Conservation (phyloP, 1,284 basidiomycete species). For the Tausonia pullulans region DNA sequence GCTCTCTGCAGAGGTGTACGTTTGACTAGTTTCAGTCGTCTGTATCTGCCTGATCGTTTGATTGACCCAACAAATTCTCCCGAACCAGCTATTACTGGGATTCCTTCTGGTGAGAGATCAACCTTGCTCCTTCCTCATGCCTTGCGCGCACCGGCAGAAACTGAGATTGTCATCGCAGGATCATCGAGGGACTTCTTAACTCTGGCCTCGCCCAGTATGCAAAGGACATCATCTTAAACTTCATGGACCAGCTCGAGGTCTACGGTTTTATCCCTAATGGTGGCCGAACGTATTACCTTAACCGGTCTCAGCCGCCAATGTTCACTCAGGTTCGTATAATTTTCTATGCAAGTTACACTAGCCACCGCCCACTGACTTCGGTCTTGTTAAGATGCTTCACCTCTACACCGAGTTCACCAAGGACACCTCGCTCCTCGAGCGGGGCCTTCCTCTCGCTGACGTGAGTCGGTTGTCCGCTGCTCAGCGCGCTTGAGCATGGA, state of each 20-base stretch:
- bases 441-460: constrained; percentile 53
- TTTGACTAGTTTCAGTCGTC: too few relatives aligned
- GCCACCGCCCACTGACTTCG: constrained; percentile 6
- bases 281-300: constrained; percentile 60
- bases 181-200: constrained; percentile 66
- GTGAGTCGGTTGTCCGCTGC: constrained; percentile 23
- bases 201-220: constrained; percentile 63
- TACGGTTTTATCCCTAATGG: constrained; percentile 86
- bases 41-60: too few relatives aligned
- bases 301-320: constrained; percentile 80
- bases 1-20: too few relatives aligned
- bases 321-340: constrained; percentile 45
- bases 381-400: constrained; percentile 47
- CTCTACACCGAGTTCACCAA: constrained; percentile 50
- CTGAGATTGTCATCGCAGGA: constrained; percentile 38
- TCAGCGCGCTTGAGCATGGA: too few relatives aligned
- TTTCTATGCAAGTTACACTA: constrained; percentile 35
- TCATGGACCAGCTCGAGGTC: constrained; percentile 75
- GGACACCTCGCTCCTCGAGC: constrained; percentile 50
- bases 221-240: constrained; percentile 71
- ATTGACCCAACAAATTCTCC: too few relatives aligned
- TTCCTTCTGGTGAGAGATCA: neutral
- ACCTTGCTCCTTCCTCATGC: too few relatives aligned
- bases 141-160: too few relatives aligned
- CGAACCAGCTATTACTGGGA: too few relatives aligned